phyloP scores from a whole-genome alignment of 2,329 filamentous ascomycete species.

The Sclerotinia borealis region DNA sequence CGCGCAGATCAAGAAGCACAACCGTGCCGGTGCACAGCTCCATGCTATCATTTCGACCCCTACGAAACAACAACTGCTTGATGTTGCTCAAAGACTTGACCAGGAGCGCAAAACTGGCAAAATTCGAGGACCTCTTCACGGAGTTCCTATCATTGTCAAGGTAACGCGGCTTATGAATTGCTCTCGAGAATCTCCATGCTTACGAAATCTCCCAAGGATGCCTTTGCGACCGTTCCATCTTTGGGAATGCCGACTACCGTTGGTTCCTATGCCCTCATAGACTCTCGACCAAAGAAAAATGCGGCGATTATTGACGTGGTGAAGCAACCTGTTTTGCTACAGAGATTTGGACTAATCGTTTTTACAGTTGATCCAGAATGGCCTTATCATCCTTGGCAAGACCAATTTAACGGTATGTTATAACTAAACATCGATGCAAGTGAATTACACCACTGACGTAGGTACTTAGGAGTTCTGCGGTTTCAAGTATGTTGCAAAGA shows the following conservation, averaged over 20 bases:
- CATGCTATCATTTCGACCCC: conserved; percentile 7
- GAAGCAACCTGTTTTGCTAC: not conserved
- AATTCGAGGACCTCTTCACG: conserved; percentile 59
- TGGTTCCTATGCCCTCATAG: conserved; percentile 59
- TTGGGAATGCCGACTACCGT: conserved; percentile 65
- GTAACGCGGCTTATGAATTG: too few species aligned
- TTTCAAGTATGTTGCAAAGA: too few species aligned
- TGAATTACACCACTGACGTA: too few species aligned
- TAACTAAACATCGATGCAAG: too few species aligned
- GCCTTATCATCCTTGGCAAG: too few species aligned
- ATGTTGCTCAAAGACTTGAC: conserved; percentile 36
- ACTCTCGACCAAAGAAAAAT: conserved; percentile 35
- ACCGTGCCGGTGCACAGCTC: conserved; percentile 10
- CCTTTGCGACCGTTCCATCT: conserved; percentile 53
- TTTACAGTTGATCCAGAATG: too few species aligned
- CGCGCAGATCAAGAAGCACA: not conserved
- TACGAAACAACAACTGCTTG: not conserved
- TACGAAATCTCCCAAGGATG: conserved; percentile 32
- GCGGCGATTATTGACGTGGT: conserved; percentile 10
- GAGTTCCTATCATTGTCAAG: conserved; percentile 68
- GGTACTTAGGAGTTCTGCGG: too few species aligned
- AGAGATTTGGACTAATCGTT: too few species aligned
- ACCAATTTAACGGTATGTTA: too few species aligned
- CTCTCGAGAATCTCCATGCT: too few species aligned
- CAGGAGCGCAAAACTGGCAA: conserved; percentile 48